Conservation (phyloP, 805 yeast species). For the Ogataea nakhonphanomensis region DNA sequence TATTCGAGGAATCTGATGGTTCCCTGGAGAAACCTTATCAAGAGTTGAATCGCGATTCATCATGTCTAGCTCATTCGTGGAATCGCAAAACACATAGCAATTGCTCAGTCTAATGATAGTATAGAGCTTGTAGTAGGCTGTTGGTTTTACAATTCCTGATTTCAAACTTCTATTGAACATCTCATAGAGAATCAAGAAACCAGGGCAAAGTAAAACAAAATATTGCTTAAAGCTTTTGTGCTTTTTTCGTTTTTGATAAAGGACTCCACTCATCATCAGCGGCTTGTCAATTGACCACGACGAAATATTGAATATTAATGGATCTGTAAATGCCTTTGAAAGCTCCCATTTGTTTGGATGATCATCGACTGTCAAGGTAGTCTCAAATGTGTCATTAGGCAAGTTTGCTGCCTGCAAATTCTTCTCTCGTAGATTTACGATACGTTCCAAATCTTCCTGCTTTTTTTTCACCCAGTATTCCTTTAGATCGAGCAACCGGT, state of each 20-base stretch:
- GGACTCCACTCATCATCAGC: slow-evolving; percentile 58
- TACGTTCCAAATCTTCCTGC: slow-evolving; percentile 37
- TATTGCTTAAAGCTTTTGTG: slow-evolving; percentile 62
- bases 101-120: slow-evolving; percentile 58
- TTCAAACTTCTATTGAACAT: slow-evolving; percentile 44
- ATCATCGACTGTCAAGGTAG: slow-evolving; percentile 41
- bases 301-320: slow-evolving; percentile 51
- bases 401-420: slow-evolving; percentile 49
- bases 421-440: slow-evolving; percentile 36
- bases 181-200: slow-evolving; percentile 57
- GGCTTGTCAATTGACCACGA: slow-evolving; percentile 57
- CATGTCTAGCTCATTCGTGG: slow-evolving; percentile 54
- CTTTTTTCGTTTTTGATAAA: slow-evolving; percentile 68
- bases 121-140: slow-evolving; percentile 47
- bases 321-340: slow-evolving; percentile 50
- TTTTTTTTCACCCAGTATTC: slow-evolving; percentile 59
- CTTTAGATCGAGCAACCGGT: slow-evolving; percentile 39
- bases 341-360: slow-evolving; percentile 47
- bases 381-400: slow-evolving; percentile 51
- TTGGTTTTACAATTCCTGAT: slow-evolving; percentile 43
- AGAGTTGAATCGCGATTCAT: slow-evolving; percentile 37
- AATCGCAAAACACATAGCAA: slow-evolving; percentile 77
- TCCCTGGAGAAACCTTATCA: slow-evolving; percentile 51
- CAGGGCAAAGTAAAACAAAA: slow-evolving; percentile 67
- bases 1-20: slow-evolving; percentile 60